These are phyloP conservation scores for Fusarium chuoi DNA, from an alignment of 2,329 filamentous ascomycete species.

Conservation along the genomic window DNA sequence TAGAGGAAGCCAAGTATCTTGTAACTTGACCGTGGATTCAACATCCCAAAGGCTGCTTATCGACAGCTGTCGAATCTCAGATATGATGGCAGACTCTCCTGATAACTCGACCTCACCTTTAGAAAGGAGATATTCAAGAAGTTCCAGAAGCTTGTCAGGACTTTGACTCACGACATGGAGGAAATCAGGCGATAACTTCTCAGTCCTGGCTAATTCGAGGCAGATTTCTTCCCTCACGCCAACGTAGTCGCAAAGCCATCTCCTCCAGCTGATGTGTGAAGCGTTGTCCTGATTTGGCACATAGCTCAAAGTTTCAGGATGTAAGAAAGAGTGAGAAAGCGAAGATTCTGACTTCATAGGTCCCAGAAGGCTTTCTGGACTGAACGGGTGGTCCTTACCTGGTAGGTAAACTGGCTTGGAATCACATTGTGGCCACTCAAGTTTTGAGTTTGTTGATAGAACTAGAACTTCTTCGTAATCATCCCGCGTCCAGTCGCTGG, in stretches of 20 bases:
- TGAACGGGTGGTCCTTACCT: not conserved
- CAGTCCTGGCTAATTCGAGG: accelerated
- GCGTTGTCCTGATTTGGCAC: accelerated
- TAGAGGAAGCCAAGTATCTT: not conserved
- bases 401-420: accelerated
- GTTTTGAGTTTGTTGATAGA: accelerated
- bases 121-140: accelerated
- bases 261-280: accelerated
- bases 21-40: accelerated
- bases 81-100: not conserved
- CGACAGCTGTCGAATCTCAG: not conserved
- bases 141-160: not conserved
- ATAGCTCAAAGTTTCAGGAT: not conserved
- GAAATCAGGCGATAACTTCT: accelerated
- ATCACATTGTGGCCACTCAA: accelerated
- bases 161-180: not conserved
- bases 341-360: accelerated
- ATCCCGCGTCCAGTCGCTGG: accelerated
- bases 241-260: not conserved
- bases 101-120: not conserved
- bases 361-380: not conserved
- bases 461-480: accelerated
- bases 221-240: accelerated
- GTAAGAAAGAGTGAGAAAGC: accelerated
- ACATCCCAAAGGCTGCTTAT: not conserved